Evolutionary conservation across 2,329 filamentous ascomycete species (phyloP), one percentile per base, ranked within the genome.

Genomic region (Zymoseptoria ardabiliae): DNA sequence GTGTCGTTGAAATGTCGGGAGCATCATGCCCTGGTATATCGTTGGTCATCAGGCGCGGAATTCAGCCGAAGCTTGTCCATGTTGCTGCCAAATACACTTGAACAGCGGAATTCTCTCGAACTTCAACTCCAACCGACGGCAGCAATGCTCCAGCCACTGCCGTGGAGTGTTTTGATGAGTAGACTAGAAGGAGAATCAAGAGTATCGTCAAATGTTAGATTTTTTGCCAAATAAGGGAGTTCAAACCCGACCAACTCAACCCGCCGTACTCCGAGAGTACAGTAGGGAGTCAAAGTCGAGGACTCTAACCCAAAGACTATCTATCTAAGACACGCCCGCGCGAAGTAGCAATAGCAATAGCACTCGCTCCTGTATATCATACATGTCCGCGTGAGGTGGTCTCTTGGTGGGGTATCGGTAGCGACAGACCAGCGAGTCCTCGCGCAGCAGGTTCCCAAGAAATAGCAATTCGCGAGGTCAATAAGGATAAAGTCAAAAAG

Each of bases 291-390:
- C 59, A 54, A 61, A 61, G 59, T 50, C 60, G 48, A 53, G 63
- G 63, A 64, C 63, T 64, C 63, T 57, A 64, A 28, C 63, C 60
- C 61, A 63, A 63, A 58, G 61, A 61, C 58, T 63, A 61, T 57
- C 53, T 56, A 59, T 57, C 50, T 57, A 58, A 58, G 35, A 45
- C 35, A 45, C 35, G 35, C 35, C 35, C 35, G 35, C 35, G 17
- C 35, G 35, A 45, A 45, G 25, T 28, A 28, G 20, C 13, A 21
- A 23, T 9, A 23, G 23, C 51, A 53, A 22, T 28, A 23, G 28
- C 22, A 23, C 20, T 21, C 7, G 17, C 45, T 20, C 7, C 17
- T 25, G 10, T 30, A 11, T 53, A 53, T 53, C 22, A 28, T 53
- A 53, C 51, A 53, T 23, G 13, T 30, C 22, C 51, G 51, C 51